Conservation (phyloP, 768 basidiomycete genomes). For the Boletellus ananas region DNA sequence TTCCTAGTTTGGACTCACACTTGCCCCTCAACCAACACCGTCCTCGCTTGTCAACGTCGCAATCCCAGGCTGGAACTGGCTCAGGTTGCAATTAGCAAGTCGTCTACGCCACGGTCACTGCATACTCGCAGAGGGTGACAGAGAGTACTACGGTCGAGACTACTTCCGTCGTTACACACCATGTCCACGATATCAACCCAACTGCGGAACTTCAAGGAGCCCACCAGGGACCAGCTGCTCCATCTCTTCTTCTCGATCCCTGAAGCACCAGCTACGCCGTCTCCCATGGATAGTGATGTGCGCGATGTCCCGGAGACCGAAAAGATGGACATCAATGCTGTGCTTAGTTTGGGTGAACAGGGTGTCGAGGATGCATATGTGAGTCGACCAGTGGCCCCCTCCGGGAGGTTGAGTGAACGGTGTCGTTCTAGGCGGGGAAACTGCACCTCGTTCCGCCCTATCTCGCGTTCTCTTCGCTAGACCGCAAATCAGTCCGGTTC, state of each 20-base stretch:
- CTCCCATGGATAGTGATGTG: conserved; percentile 22
- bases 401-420: neutral
- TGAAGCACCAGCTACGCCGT: conserved; percentile 27
- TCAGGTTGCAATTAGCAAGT: neutral
- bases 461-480: conserved; percentile 84
- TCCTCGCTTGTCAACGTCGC: conserved; percentile 1
- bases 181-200: conserved; percentile 87
- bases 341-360: conserved; percentile 71
- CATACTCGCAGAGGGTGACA: neutral
- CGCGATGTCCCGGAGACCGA: conserved; percentile 41
- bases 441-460: conserved; percentile 86
- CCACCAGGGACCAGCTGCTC: conserved; percentile 80
- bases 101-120: neutral
- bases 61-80: conserved; percentile 3
- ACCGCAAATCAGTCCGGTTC: conserved; percentile 88
- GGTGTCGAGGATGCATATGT: conserved; percentile 93
- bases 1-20: conserved; percentile 16
- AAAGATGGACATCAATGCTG: conserved; percentile 86
- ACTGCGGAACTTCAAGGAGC: conserved; percentile 89
- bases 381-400: conserved; percentile 34
- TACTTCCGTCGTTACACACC: conserved; percentile 2
- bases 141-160: neutral
- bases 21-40: conserved; percentile 11
- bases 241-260: conserved; percentile 87
- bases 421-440: conserved; percentile 70